A percentile compares a stretch with the other conserved stretches of the same genome.
Conservation (phyloP, 1,284 basidiomycete species). For the Microbotryomycetes sp. region DNA sequence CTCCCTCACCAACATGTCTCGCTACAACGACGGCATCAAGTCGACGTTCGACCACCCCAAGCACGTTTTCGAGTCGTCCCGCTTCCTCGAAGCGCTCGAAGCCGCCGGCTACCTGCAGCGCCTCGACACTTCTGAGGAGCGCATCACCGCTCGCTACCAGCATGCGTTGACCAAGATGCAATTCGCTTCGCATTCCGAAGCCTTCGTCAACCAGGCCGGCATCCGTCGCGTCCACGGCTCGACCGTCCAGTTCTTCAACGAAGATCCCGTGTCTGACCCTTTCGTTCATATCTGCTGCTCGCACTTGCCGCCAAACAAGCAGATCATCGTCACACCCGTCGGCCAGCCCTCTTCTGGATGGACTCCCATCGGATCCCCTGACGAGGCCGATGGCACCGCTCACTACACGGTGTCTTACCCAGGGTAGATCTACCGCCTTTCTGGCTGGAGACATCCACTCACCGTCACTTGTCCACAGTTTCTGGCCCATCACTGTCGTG, state of each 20-base stretch:
- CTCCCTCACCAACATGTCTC: background rate
- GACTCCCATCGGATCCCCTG: conserved; percentile 15
- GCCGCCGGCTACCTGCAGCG: conserved; percentile 25
- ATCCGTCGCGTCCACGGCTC: conserved; percentile 23
- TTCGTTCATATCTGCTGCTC: conserved; percentile 23
- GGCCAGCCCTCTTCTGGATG: conserved; percentile 3
- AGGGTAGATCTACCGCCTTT: conserved; percentile 1
- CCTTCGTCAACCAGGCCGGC: conserved; percentile 21
- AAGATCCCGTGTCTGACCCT: conserved; percentile 21
- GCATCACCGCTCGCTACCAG: conserved; percentile 29
- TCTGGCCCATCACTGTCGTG: conserved; percentile 28
- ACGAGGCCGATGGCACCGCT: conserved; percentile 21
- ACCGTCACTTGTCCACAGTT: background rate
- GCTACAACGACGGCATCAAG: background rate
- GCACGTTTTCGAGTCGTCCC: background rate
- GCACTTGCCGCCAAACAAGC: conserved; percentile 11
- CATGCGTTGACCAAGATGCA: conserved; percentile 22
- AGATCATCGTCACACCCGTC: conserved; percentile 4
- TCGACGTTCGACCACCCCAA: background rate
- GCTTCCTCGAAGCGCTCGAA: conserved; percentile 21
- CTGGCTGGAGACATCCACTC: background rate
- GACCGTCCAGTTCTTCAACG: conserved; percentile 30
- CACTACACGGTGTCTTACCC: conserved; percentile 23
- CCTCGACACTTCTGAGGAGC: conserved; percentile 19
- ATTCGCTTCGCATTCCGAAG: conserved; percentile 22